Evolutionary conservation across 306 rosid species (phyloP).

Genomic region (Abrus precatorius): DNA sequence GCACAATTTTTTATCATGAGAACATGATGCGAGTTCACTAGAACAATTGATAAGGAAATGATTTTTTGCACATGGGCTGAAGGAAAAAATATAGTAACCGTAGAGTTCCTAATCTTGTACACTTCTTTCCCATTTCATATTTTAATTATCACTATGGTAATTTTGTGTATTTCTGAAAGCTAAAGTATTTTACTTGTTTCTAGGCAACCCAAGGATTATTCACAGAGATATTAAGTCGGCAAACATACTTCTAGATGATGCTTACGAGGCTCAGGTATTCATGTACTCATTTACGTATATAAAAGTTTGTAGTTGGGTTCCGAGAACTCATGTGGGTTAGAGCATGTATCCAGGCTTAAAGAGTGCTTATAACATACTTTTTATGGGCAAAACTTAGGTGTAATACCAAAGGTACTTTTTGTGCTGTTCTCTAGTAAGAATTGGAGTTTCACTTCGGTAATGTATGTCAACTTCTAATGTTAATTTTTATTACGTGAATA

Average conservation of each 20-base stretch:
- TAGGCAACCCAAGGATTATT: conserved; percentile 94
- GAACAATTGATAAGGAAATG: conserved; percentile 19
- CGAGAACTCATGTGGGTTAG: no score
- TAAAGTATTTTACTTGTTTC: conserved; percentile 44
- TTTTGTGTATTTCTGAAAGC: conserved; percentile 28
- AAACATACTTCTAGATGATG: conserved; percentile 86
- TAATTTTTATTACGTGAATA: no score
- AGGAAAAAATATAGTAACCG: not conserved
- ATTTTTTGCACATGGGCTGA: not conserved
- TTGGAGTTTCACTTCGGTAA: no score
- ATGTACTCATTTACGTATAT: not conserved
- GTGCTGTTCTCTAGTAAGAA: no score
- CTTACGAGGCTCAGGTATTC: conserved; percentile 79
- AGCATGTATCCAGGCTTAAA: no score
- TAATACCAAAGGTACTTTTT: no score
- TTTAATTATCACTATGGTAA: not conserved
- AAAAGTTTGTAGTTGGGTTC: no score
- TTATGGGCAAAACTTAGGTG: no score
- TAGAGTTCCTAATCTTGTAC: not conserved
- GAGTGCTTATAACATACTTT: no score
- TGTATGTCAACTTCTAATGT: no score
- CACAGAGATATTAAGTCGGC: conserved; percentile 96
- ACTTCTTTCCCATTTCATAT: not conserved
- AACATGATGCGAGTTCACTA: conserved; percentile 5
- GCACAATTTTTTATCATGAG: not conserved